Evolutionary conservation across 2,329 filamentous ascomycete species (phyloP), one percentile per base, ranked within the genome.

Genomic region (Fusarium tuaranense): DNA sequence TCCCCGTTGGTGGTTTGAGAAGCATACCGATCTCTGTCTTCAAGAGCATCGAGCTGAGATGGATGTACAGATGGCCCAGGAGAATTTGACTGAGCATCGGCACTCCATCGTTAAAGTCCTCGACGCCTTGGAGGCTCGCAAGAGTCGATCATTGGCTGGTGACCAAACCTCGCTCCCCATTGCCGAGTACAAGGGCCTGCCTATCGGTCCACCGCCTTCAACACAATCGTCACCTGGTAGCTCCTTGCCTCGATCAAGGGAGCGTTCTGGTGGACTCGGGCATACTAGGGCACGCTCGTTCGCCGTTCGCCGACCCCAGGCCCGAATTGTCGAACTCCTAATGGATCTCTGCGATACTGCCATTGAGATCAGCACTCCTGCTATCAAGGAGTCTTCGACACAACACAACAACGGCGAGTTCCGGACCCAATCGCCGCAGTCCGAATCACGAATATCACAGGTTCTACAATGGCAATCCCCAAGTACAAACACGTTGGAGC

Each of bases 1-100:
- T 70, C 95, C 95, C 6, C 95, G 96, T 1, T 99, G 97, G 97
- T 99, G 97, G 97, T 99, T 99, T 78, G 97, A 99, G 84, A 99
- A 98, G 83, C 97, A 99, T 82, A 98, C 96, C 2, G 97, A 99
- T 79, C 86, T 98, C 22, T 99, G 97, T 80, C 87, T 98, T 65
- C 95, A 98, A 81, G 97, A 99, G 81, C 97, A 99, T 81, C 92
- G 94, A 62, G 96, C 97, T 1, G 97, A 99, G 82, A 97, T 98
- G 94, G 96, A 98, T 78, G 95, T 99, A 5, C 96, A 99, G 81
- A 93, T 98, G 87, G 92, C 95, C 7, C 97, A 99, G 80, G 97
- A 99, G 80, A 95, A 91, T 72, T 86, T 99, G 59, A 93, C 92
- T 8, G 97, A 99, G 80, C 97, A 99, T 83, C 93, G 97, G 7